Percentiles rank a stretch among this genome's conserved stretches.
phyloP scores from a whole-genome alignment of 2,329 filamentous ascomycete species.

The Claviceps arundinis region DNA sequence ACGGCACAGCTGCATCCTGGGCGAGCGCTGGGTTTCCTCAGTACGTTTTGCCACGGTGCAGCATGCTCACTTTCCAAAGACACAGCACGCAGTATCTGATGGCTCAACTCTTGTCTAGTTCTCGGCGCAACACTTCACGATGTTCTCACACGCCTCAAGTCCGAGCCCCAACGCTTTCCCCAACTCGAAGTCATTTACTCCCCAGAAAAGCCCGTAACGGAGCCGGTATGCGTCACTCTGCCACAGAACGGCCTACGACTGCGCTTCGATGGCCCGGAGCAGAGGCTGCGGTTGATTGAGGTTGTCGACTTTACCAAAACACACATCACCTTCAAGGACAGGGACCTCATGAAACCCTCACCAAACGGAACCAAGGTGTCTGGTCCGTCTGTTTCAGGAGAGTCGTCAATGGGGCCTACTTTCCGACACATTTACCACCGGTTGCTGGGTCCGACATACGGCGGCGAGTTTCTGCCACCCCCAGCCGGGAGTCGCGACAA shows the following conservation, averaged over 20 bases:
- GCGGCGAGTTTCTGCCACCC: slow-evolving; percentile 76
- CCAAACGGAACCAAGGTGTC: slow-evolving; percentile 22
- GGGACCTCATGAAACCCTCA: slow-evolving; percentile 59
- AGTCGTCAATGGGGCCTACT: slow-evolving; percentile 45
- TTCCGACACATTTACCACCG: slow-evolving; percentile 88
- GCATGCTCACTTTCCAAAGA: not conserved
- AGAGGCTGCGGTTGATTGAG: slow-evolving; percentile 82
- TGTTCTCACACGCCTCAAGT: slow-evolving; percentile 74
- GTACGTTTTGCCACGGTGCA: slow-evolving; percentile 13
- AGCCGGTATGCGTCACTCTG: slow-evolving; percentile 63
- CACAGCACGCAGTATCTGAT: not conserved
- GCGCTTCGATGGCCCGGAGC: slow-evolving; percentile 87
- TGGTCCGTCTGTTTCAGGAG: slow-evolving; percentile 19
- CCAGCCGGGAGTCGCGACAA: slow-evolving; percentile 32
- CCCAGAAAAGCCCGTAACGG: slow-evolving; percentile 55
- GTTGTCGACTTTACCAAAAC: slow-evolving; percentile 81
- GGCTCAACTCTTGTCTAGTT: slow-evolving; percentile 32
- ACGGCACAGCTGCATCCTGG: slow-evolving; percentile 53
- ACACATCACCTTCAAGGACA: slow-evolving; percentile 65
- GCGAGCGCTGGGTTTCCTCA: slow-evolving; percentile 49
- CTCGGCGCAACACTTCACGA: slow-evolving; percentile 88
- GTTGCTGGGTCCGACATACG: slow-evolving; percentile 86
- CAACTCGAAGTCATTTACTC: slow-evolving; percentile 76
- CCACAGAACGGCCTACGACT: slow-evolving; percentile 79
- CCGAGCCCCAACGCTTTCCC: slow-evolving; percentile 70